Evolutionary conservation across 2,329 filamentous ascomycete genomes (phyloP), one percentile per base, ranked within the genome.

Genomic region (Cladosporium phlei): DNA sequence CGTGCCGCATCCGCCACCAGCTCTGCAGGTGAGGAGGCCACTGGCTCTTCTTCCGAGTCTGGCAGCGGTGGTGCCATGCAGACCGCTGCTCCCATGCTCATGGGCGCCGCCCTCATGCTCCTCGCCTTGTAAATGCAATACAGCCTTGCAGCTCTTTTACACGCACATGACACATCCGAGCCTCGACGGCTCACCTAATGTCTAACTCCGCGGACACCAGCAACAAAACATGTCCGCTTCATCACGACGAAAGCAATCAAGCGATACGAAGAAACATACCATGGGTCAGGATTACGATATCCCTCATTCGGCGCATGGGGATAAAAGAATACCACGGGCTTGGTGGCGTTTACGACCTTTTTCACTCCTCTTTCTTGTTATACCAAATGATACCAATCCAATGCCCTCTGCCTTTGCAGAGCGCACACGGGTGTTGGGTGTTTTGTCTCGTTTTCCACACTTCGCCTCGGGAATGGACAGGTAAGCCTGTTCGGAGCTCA

Each of bases 101-200:
- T 64, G 45, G 63, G 59, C 48, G 61, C 60, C 40, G 63, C 57
- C 44, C 61, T 58, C 28, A 45, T 67, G 3, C 74, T 72, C 12
- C 76, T 74, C 3, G 59, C 60, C 29, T 53, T 66, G 24, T 62
- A 62, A 57, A 45, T 28, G 19, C 29, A 10, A n/a, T 35, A 12
- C n/a, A n/a, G n/a, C n/a, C n/a, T n/a, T n/a, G n/a, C n/a, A 24
- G 5, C 9, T n/a, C 17, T n/a, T 42, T 12, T 14, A 6, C 21
- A 43, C 19, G 20, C 11, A 17, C 37, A 35, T 7, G 19, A n/a
- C 19, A 11, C n/a, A 20, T 25, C 14, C 22, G 32, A 22, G 24
- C 42, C 32, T 35, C 32, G 12, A 24, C 11, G 17, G 32, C 30
- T 37, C 42, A 37, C 12, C 17, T 45, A 45, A 45, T 45, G 42